Evolutionary conservation across 768 basidiomycete species (phyloP).

Genomic region (Pleurotus pulmonarius): DNA sequence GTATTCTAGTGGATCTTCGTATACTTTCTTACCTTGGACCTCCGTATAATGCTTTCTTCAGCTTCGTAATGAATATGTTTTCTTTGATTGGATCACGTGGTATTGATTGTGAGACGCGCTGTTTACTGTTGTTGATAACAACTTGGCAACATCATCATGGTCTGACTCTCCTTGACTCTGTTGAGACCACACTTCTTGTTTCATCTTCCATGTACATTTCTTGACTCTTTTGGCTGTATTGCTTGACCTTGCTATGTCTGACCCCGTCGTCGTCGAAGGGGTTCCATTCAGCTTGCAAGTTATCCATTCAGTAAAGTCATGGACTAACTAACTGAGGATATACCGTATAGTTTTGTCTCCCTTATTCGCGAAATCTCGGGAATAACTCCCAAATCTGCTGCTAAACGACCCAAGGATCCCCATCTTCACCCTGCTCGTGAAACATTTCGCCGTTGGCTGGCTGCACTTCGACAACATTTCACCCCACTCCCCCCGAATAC

Average conservation of each 20-base stretch:
- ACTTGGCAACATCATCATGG: background rate
- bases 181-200: background rate
- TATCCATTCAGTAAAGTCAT: background rate
- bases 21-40: slow-evolving; percentile 1
- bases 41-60: background rate
- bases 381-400: background rate
- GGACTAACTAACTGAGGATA: background rate
- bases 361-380: slow-evolving; percentile 3
- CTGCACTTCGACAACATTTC: slow-evolving; percentile 35
- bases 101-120: background rate
- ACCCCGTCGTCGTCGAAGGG: background rate
- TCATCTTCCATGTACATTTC: background rate
- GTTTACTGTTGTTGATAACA: background rate
- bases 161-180: background rate
- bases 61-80: background rate
- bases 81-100: background rate
- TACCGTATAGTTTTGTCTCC: background rate
- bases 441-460: slow-evolving; percentile 43
- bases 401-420: background rate
- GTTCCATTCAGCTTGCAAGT: slow-evolving; percentile 7
- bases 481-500: slow-evolving; percentile 49
- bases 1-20: slow-evolving; percentile 16
- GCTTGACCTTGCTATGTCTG: background rate
- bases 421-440: background rate
- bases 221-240: background rate